These are phyloP conservation scores for Plasmodium yoelii DNA, from an alignment of 169 alveolate genomes.

Conservation along the genomic window DNA sequence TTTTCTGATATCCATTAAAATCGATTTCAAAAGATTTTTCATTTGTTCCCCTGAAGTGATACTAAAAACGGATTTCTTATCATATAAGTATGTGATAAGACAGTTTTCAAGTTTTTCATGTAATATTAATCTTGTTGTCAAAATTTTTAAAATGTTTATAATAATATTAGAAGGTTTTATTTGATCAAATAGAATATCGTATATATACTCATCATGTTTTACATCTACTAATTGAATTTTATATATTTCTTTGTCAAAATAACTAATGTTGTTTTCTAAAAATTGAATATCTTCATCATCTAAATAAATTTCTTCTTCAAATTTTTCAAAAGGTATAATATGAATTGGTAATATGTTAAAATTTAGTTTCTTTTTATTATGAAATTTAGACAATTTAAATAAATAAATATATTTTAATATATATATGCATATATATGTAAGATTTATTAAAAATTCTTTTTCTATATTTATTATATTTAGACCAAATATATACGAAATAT, in stretches of 20 bases:
- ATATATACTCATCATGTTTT: not conserved
- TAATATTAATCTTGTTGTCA: slow-evolving; percentile 25
- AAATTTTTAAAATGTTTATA: slow-evolving; percentile 37
- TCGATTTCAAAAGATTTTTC: not conserved
- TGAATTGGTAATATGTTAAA: not conserved
- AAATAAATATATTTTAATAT: slow-evolving; percentile 41
- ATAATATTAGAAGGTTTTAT: slow-evolving; percentile 37
- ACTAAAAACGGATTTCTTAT: not conserved
- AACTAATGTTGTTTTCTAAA: slow-evolving; percentile 25
- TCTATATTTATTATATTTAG: slow-evolving; percentile 27
- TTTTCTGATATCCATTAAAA: not conserved
- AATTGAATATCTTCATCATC: slow-evolving; percentile 35
- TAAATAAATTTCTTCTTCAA: slow-evolving; percentile 1
- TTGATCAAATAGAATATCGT: slow-evolving; percentile 17
- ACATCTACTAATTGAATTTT: not conserved
- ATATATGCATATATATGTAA: slow-evolving; percentile 23
- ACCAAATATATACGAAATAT: slow-evolving; percentile 23
- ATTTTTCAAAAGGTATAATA: slow-evolving; percentile 7
- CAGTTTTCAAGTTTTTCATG: slow-evolving; percentile 45
- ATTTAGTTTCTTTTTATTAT: not conserved
- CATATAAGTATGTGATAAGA: slow-evolving; percentile 10
- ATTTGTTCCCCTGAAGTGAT: slow-evolving; percentile 2
- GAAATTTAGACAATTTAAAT: not conserved
- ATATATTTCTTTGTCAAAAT: slow-evolving; percentile 14
- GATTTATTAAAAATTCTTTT: slow-evolving; percentile 9